Percentiles rank a stretch among this genome's conserved stretches.
Conservation (phyloP, 495 filamentous ascomycete species). For the Penicillium paradoxum region DNA sequence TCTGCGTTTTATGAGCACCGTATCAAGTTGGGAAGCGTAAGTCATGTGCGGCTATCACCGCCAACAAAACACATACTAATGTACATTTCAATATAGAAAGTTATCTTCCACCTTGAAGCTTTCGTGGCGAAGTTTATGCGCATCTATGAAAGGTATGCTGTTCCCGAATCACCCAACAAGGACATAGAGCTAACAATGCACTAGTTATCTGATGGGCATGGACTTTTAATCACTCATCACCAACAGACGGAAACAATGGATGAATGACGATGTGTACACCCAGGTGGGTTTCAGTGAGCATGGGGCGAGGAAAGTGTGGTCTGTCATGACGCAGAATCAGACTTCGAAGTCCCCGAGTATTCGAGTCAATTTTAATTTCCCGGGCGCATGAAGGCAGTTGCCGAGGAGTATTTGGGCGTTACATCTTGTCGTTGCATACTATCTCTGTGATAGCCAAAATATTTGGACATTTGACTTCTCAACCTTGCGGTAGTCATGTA, state of each 20-base stretch:
- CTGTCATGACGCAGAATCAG: background rate
- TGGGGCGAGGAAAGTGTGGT: background rate
- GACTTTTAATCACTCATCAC: conserved; percentile 51
- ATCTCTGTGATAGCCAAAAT: background rate
- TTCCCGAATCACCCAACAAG: background rate
- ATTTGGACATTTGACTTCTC: background rate
- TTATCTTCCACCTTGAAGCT: conserved; percentile 96
- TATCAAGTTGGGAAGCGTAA: conserved; percentile 73
- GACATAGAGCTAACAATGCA: conserved; percentile 16
- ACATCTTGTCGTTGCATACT: background rate
- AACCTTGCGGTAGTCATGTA: background rate
- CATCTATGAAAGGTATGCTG: conserved; percentile 69
- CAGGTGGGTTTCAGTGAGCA: conserved; percentile 2
- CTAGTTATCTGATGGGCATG: conserved; percentile 84
- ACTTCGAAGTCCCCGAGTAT: background rate
- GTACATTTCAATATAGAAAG: conserved; percentile 53
- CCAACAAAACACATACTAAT: conserved; percentile 14
- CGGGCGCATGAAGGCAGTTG: conserved; percentile 19
- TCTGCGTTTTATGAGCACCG: conserved; percentile 95
- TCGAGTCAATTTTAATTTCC: background rate
- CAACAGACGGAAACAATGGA: conserved; percentile 15
- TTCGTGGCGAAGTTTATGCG: conserved; percentile 99
- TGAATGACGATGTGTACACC: conserved; percentile 36
- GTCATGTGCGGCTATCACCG: background rate
- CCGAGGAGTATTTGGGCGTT: conserved; percentile 6